These are phyloP conservation scores for Neopestalotiopsis rosae DNA, from an alignment of 2,329 filamentous ascomycete genomes.

Conservation along the genomic window DNA sequence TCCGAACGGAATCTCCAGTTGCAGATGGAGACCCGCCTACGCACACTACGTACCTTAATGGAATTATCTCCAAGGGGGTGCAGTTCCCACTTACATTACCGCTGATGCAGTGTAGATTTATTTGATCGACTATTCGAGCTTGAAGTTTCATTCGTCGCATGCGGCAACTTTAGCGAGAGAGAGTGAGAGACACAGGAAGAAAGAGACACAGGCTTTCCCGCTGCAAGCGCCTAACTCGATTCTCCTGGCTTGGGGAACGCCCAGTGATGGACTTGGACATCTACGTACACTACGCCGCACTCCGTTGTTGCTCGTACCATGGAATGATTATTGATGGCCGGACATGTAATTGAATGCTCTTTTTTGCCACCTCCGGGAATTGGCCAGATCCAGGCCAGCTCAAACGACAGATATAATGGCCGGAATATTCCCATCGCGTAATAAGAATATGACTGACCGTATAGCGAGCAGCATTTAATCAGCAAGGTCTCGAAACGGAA, in stretches of 20 bases:
- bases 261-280: too few relatives aligned
- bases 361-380: not conserved
- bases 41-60: not conserved
- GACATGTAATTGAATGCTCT: not conserved
- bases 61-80: not conserved
- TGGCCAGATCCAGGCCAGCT: not conserved
- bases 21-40: not conserved
- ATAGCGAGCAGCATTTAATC: not conserved
- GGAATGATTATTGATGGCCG: not conserved
- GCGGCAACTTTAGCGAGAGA: not conserved
- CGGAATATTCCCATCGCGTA: not conserved
- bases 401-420: not conserved
- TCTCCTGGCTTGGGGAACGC: not conserved
- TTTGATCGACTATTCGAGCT: too few relatives aligned
- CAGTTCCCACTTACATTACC: too few relatives aligned
- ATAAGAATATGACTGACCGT: not conserved
- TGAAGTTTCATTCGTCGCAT: too few relatives aligned
- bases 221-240: constrained; percentile 10
- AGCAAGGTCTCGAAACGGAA: constrained; percentile 8
- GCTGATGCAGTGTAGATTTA: too few relatives aligned
- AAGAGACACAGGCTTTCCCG: constrained; percentile 1
- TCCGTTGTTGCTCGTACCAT: not conserved
- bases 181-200: not conserved
- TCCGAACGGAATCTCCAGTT: not conserved
- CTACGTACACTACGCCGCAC: not conserved